phyloP scores from a whole-genome alignment of 2,329 filamentous ascomycete species.

The Epichloe brachyelytri region DNA sequence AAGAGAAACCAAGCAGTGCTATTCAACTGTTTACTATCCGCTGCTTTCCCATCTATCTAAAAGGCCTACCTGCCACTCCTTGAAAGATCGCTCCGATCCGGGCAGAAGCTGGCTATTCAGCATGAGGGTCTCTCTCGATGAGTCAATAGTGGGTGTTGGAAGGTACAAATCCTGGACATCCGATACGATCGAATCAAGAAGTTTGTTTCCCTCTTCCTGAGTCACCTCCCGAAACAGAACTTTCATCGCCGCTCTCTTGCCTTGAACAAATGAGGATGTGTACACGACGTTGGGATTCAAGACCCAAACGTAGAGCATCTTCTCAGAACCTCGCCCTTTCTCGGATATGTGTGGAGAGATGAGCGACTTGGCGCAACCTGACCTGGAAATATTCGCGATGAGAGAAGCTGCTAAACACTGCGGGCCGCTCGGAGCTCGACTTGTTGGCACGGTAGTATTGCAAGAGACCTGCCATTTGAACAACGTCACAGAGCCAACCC shows the following conservation, averaged over 20 bases:
- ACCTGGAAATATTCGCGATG: constrained; percentile 39
- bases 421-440: constrained; percentile 24
- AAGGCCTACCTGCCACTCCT: constrained; percentile 56
- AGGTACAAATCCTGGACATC: constrained; percentile 48
- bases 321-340: background rate
- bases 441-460: constrained; percentile 16
- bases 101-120: constrained; percentile 41
- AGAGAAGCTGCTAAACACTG: constrained; percentile 42
- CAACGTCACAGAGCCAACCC: constrained; percentile 32
- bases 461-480: constrained; percentile 47
- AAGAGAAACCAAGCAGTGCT: too few species aligned
- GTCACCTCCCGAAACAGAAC: constrained; percentile 35
- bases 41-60: constrained; percentile 30
- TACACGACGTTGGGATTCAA: constrained; percentile 43
- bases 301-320: constrained; percentile 38
- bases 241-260: constrained; percentile 33
- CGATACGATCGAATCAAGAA: constrained; percentile 38
- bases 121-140: constrained; percentile 30
- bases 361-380: constrained; percentile 44
- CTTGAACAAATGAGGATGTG: constrained; percentile 25
- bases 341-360: constrained; percentile 24
- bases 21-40: background rate
- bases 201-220: constrained; percentile 29
- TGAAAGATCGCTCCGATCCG: constrained; percentile 39
- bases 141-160: constrained; percentile 34